Evolutionary conservation across 2,329 filamentous ascomycete species (phyloP).

Genomic region (Hortaea sp.): DNA sequence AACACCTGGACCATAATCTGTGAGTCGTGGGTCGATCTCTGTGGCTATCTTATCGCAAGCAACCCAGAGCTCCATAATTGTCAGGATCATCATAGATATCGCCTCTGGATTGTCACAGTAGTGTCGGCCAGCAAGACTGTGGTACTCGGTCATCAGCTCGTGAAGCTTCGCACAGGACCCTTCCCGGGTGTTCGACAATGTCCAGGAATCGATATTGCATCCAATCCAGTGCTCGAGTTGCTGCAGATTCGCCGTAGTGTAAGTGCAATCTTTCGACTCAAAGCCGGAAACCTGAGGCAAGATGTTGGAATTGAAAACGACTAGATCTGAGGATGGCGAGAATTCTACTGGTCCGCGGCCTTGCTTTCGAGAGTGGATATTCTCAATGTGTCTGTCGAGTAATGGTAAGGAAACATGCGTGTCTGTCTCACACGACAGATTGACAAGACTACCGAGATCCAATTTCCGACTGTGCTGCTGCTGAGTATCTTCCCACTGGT

Average conservation of each 20-base stretch:
- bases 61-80: slow-evolving; percentile 49
- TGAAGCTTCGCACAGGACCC: slow-evolving; percentile 4
- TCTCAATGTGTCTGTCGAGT: slow-evolving; percentile 11
- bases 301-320: background rate
- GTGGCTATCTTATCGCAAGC: slow-evolving; percentile 43
- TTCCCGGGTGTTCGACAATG: background rate
- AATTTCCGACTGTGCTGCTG: slow-evolving; percentile 1
- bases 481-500: slow-evolving; percentile 6
- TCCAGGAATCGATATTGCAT: slow-evolving; percentile 10
- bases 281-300: slow-evolving; percentile 8
- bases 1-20: slow-evolving; percentile 44
- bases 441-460: slow-evolving; percentile 2
- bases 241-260: slow-evolving; percentile 8
- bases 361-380: background rate
- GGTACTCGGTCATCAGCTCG: slow-evolving; percentile 11
- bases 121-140: slow-evolving; percentile 13
- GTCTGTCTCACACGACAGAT: slow-evolving; percentile 10
- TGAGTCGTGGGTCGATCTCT: slow-evolving; percentile 37
- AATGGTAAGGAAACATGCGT: slow-evolving; percentile 5
- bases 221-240: slow-evolving; percentile 13
- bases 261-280: background rate
- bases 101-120: slow-evolving; percentile 40
- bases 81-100: slow-evolving; percentile 44
- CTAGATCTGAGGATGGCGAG: slow-evolving; percentile 5
- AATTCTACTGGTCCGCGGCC: slow-evolving; percentile 1